These are phyloP conservation scores for Exophiala sp. DNA, from an alignment of 2,329 filamentous ascomycete genomes.

Conservation along the genomic window DNA sequence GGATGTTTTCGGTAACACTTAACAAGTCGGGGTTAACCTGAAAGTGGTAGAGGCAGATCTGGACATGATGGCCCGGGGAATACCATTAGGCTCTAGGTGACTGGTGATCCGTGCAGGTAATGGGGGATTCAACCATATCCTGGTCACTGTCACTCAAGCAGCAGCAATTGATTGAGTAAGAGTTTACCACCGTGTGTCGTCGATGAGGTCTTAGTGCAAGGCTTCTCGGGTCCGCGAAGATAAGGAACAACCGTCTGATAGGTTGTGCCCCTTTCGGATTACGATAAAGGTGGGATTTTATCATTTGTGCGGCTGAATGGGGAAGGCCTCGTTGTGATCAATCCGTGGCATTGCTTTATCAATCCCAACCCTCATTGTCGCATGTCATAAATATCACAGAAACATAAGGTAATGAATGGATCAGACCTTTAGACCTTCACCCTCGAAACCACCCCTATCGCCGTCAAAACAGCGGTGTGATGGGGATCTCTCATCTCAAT, in stretches of 20 bases:
- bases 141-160: constrained; percentile 8
- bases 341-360: constrained; percentile 2
- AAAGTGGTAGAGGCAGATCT: constrained; percentile 16
- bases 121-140: constrained; percentile 1
- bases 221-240: constrained; percentile 10
- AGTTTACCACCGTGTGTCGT: constrained; percentile 14
- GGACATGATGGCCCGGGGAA: neutral
- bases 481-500: too few species aligned
- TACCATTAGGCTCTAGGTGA: too few species aligned
- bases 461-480: too few species aligned
- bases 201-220: constrained; percentile 7
- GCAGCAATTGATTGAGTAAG: constrained; percentile 28
- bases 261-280: neutral
- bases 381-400: neutral
- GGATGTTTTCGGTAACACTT: constrained; percentile 1
- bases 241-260: constrained; percentile 17
- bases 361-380: neutral
- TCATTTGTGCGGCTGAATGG: neutral
- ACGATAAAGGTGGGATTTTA: constrained; percentile 6
- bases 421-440: too few species aligned
- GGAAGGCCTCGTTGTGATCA: neutral
- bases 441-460: too few species aligned
- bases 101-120: constrained; percentile 2
- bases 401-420: neutral
- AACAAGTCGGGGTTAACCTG: neutral